Base-by-base conservation (phyloP, 2,329 filamentous ascomycete genomes). In the Sporothrix luriei region DNA sequence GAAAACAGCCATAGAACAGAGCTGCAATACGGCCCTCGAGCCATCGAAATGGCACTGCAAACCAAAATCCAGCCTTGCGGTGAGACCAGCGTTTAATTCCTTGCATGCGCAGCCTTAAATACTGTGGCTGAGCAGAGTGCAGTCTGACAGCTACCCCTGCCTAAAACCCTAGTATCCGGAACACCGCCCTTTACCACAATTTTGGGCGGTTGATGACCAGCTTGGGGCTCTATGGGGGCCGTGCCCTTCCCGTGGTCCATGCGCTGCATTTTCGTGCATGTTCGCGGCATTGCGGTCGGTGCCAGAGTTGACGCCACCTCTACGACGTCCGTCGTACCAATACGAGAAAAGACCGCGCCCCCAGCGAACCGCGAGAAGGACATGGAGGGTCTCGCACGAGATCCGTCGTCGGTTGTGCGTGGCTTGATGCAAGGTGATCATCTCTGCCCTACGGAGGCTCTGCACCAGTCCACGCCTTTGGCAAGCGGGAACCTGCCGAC, bases 401-500 rank as follows among this genome's bases (percentile, higher is more conserved):
- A 61, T 16, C 55, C 33, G 43, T 43, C 24, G 4, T 61, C 55
- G 33, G 9, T 21, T 40, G 38, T 61, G 55, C 33, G 21, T 61
- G 55, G 10, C 19, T 24, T 14, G n/a, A 61, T 61, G 55, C 55
- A 43, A n/a, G 55, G 55, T 61, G 55, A 61, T 61, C 55, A 33
- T 61, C n/a, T 40, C 55, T 61, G 55, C 55, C 55, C 55, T 61
- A 61, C 6, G 33, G 55, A 33, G 55, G 55, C 55, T 21, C 55
- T 61, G 19, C 33, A 14, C 55, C 24, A 38, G 4, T 19, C 33
- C 6, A 24, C 55, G 33, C n/a, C 33, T 21, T 10, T 40, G 16
- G 29, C 29, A 13, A 40, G 38, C 33, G 55, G 26, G 55, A 21
- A 59, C 7, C 10, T 13, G 11, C 10, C 24, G 38, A n/a, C 33